Conservation (phyloP, 2,329 filamentous ascomycete genomes). For the Fusarium udum region DNA sequence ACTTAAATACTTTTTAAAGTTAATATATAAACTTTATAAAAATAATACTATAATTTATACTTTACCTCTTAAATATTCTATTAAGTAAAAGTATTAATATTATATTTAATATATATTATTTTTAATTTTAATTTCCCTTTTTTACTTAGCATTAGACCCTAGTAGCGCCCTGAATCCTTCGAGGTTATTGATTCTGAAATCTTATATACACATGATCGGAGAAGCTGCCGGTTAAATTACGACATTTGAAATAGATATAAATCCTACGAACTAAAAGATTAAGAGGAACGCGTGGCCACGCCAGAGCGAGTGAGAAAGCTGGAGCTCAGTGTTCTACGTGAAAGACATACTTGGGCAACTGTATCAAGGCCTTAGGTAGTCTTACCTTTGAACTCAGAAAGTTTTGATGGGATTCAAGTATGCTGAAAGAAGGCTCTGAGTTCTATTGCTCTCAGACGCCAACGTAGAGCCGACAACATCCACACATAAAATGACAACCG, state of each 20-base stretch:
- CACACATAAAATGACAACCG: neutral
- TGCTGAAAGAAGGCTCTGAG: neutral
- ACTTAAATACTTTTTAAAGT: too few species aligned
- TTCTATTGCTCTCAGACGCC: accelerated
- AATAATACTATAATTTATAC: too few species aligned
- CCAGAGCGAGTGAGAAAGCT: neutral
- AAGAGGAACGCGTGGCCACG: neutral
- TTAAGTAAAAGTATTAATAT: too few species aligned
- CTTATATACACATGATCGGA: neutral
- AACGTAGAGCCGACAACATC: neutral
- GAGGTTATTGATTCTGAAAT: neutral
- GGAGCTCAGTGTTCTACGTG: accelerated
- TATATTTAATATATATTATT: too few species aligned
- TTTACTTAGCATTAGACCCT: neutral
- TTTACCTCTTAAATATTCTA: too few species aligned
- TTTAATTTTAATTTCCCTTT: too few species aligned
- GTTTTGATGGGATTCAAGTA: neutral
- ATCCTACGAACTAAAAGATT: neutral
- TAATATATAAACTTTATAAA: too few species aligned
- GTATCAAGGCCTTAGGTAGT: neutral
- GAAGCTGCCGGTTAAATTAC: neutral
- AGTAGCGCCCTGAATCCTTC: neutral
- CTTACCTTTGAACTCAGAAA: neutral
- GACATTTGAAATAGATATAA: neutral
- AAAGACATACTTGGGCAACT: neutral